Evolutionary conservation across 2,329 filamentous ascomycete genomes (phyloP).

Genomic region (Xenoacremonium recifei): DNA sequence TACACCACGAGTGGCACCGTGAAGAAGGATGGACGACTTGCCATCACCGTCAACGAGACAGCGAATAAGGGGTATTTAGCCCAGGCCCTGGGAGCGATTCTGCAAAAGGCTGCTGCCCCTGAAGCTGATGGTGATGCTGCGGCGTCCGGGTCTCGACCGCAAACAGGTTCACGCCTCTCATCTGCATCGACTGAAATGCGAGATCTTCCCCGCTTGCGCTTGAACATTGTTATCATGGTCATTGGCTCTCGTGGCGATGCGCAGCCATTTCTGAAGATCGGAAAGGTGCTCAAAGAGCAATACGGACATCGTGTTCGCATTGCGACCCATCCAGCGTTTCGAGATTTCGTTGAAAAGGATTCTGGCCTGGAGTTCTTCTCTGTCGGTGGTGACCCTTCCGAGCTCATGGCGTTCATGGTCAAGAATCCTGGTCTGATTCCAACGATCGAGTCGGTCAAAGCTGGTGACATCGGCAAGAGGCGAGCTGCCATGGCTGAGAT

Average conservation of each 20-base stretch:
- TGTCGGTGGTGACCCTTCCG: constrained; percentile 74
- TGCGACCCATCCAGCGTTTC: constrained; percentile 76
- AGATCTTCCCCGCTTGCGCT: constrained; percentile 40
- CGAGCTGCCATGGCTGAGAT: constrained; percentile 74
- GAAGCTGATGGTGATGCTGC: constrained; percentile 4
- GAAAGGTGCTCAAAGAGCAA: constrained; percentile 67
- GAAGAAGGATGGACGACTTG: constrained; percentile 67
- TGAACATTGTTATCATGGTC: constrained; percentile 83
- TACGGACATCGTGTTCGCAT: constrained; percentile 75
- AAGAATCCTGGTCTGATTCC: constrained; percentile 80
- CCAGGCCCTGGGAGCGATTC: constrained; percentile 67
- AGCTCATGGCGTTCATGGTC: constrained; percentile 87
- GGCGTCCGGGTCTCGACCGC: constrained; percentile 11
- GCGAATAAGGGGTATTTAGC: constrained; percentile 69
- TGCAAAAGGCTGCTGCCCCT: constrained; percentile 36
- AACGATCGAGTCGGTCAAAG: constrained; percentile 67
- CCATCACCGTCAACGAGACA: constrained; percentile 70
- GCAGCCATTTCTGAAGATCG: constrained; percentile 76
- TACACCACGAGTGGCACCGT: constrained; percentile 65
- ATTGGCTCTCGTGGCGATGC: constrained; percentile 79
- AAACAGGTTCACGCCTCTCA: constrained; percentile 19
- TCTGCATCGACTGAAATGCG: constrained; percentile 31
- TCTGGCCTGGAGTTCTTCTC: constrained; percentile 77
- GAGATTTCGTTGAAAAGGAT: constrained; percentile 71
- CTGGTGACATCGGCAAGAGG: constrained; percentile 68